These are phyloP conservation scores for Tulasnella sp. DNA, from an alignment of 768 basidiomycete genomes.

Conservation along the genomic window DNA sequence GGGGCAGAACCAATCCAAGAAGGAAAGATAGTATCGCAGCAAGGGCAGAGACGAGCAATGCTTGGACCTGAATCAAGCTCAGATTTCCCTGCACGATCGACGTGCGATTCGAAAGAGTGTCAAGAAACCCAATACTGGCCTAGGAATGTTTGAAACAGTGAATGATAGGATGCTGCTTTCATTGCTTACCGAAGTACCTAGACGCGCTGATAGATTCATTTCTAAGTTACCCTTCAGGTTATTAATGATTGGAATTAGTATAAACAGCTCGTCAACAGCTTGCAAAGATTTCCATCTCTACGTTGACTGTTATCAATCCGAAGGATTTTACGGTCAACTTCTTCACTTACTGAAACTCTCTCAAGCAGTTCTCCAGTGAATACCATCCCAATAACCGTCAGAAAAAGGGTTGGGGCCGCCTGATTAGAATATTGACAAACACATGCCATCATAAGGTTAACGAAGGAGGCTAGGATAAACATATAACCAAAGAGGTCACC, in stretches of 20 bases:
- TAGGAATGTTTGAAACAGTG: constrained; percentile 13
- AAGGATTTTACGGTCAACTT: neutral
- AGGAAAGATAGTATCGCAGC: constrained; percentile 68
- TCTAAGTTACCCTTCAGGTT: constrained; percentile 98
- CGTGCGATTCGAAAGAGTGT: constrained; percentile 48
- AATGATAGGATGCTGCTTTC: neutral
- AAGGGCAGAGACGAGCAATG: constrained; percentile 74
- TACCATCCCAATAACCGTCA: constrained; percentile 70
- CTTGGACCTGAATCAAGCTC: constrained; percentile 83
- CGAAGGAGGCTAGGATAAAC: no score
- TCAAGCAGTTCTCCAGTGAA: constrained; percentile 87
- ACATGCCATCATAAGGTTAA: no score
- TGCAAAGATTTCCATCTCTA: constrained; percentile 84
- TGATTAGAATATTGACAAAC: no score
- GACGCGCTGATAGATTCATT: constrained; percentile 92
- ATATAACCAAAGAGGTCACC: no score
- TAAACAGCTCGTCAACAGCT: constrained; percentile 86
- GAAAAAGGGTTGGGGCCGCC: constrained; percentile 77
- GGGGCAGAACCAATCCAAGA: constrained; percentile 40
- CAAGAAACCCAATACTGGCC: constrained; percentile 83
- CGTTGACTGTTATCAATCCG: neutral
- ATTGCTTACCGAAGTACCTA: constrained; percentile 65
- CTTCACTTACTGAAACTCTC: constrained; percentile 58
- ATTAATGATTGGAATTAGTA: constrained; percentile 86
- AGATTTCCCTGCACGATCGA: constrained; percentile 70